phyloP scores from a whole-genome alignment of 2,329 filamentous ascomycete species.

The Cladosporium phlei region DNA sequence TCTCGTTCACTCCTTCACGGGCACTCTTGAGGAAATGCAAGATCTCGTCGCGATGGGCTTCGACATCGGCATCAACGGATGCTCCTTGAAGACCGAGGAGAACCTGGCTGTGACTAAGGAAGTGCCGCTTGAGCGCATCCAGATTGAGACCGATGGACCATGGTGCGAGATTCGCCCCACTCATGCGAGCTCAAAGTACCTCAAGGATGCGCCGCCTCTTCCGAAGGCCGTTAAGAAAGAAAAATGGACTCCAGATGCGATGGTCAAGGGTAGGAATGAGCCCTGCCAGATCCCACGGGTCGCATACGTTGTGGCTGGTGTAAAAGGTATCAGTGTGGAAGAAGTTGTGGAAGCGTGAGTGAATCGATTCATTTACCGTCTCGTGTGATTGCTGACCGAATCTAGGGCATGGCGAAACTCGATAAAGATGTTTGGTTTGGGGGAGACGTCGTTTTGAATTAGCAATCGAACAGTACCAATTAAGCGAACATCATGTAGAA shows the following conservation, averaged over 20 bases:
- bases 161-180: slow-evolving; percentile 92
- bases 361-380: not conserved
- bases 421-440: slow-evolving; percentile 70
- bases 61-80: slow-evolving; percentile 93
- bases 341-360: slow-evolving; percentile 74
- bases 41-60: slow-evolving; percentile 75
- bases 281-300: slow-evolving; percentile 81
- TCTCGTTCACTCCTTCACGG: slow-evolving; percentile 93
- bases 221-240: slow-evolving; percentile 93
- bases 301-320: slow-evolving; percentile 78
- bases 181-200: slow-evolving; percentile 75
- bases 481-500: too few relatives aligned
- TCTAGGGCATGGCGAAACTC: slow-evolving; percentile 72
- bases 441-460: slow-evolving; percentile 38
- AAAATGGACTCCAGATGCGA: slow-evolving; percentile 78
- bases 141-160: slow-evolving; percentile 95
- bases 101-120: slow-evolving; percentile 80
- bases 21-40: slow-evolving; percentile 76
- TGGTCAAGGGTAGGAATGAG: slow-evolving; percentile 95
- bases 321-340: slow-evolving; percentile 74
- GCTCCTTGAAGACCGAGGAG: slow-evolving; percentile 88
- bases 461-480: too few relatives aligned
- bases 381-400: slow-evolving; percentile 19
- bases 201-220: slow-evolving; percentile 63
- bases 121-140: slow-evolving; percentile 72